A percentile compares a stretch with the other conserved stretches of the same genome.
These are phyloP conservation scores for Cladorrhinum sp. DNA, from an alignment of 2,329 filamentous ascomycete genomes.

Conservation along the genomic window DNA sequence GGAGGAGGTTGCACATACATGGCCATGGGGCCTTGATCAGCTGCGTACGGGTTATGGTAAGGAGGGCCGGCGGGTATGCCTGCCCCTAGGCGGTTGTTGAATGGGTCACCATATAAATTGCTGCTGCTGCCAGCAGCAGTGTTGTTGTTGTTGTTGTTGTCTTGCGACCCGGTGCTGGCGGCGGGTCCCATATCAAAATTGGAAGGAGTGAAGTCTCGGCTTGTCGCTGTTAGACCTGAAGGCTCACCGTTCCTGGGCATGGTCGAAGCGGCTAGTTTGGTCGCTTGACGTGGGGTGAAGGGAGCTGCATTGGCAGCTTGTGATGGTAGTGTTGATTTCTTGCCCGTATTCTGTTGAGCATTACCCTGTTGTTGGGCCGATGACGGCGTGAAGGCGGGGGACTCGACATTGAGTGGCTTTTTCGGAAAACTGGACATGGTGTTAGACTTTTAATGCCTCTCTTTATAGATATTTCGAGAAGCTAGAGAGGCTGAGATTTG, in stretches of 20 bases:
- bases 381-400: constrained; percentile 83
- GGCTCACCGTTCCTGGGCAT: constrained; percentile 29
- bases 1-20: constrained; percentile 36
- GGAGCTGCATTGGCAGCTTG: constrained; percentile 86
- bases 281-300: constrained; percentile 68
- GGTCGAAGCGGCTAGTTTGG: constrained; percentile 40
- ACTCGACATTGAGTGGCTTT: constrained; percentile 90
- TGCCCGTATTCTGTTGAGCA: constrained; percentile 48
- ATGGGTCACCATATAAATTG: constrained; percentile 57
- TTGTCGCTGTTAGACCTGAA: constrained; percentile 50
- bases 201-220: constrained; percentile 59
- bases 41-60: constrained; percentile 70
- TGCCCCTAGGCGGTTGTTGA: constrained; percentile 55
- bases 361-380: constrained; percentile 43
- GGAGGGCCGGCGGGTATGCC: constrained; percentile 44
- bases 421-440: constrained; percentile 47
- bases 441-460: not conserved
- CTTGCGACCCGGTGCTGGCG: constrained; percentile 48
- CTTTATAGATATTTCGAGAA: too few relatives aligned
- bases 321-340: constrained; percentile 78
- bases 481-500: too few relatives aligned
- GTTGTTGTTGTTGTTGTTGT: constrained; percentile 28
- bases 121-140: constrained; percentile 26
- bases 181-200: constrained; percentile 45
- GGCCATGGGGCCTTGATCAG: constrained; percentile 62